phyloP scores from a whole-genome alignment of 129 eudicot genomes.

The Flaveria sonorensis region DNA sequence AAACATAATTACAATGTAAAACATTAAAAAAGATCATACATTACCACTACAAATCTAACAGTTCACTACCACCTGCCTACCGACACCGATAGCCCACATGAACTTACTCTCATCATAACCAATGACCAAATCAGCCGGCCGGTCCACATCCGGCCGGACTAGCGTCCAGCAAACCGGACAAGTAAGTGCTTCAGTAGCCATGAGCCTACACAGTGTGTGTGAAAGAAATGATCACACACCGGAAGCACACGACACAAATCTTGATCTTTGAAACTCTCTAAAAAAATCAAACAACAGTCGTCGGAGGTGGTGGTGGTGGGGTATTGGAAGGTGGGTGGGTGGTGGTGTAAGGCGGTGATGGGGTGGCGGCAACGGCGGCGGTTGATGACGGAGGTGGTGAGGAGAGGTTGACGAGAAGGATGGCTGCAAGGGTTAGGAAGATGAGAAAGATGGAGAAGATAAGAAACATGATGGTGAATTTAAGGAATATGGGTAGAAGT shows the following conservation, averaged over 20 bases:
- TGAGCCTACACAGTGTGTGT: constrained; percentile 53
- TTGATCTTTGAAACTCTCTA: constrained; percentile 49
- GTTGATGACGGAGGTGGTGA: constrained; percentile 51
- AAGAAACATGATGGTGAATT: constrained; percentile 53
- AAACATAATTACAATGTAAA: not conserved
- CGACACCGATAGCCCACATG: constrained; percentile 53
- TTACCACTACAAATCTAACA: constrained; percentile 15
- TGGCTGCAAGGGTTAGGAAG: constrained; percentile 76
- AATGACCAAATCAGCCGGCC: constrained; percentile 15
- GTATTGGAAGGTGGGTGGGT: constrained; percentile 40
- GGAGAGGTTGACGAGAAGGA: constrained; percentile 61
- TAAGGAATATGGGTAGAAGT: constrained; percentile 49
- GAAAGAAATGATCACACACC: constrained; percentile 61
- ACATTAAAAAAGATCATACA: not conserved
- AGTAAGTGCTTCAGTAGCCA: constrained; percentile 54
- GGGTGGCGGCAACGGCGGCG: constrained; percentile 40
- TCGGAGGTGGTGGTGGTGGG: not conserved
- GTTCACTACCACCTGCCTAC: constrained; percentile 20
- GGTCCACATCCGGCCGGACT: constrained; percentile 38
- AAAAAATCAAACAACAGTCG: constrained; percentile 65
- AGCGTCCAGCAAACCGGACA: constrained; percentile 71
- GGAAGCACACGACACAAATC: constrained; percentile 49
- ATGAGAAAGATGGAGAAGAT: constrained; percentile 59
- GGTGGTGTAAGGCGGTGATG: constrained; percentile 20
- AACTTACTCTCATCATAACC: constrained; percentile 42